These are phyloP conservation scores for Taxawa tesnikishii DNA, from an alignment of 2,329 filamentous ascomycete genomes.

Conservation along the genomic window DNA sequence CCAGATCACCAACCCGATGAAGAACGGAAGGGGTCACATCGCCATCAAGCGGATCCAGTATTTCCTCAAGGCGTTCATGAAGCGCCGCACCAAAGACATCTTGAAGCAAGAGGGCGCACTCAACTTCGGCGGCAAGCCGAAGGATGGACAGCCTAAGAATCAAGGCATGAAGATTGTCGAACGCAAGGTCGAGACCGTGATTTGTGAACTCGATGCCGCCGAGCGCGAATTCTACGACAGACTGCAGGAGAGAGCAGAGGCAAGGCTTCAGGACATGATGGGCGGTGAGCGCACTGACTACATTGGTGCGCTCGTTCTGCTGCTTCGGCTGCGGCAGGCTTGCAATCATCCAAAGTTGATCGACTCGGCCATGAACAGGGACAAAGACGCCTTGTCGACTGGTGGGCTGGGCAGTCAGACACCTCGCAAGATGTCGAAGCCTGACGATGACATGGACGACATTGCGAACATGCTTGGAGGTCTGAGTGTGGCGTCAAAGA, in stretches of 20 bases:
- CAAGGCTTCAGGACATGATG: slow-evolving; percentile 83
- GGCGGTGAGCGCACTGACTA: slow-evolving; percentile 69
- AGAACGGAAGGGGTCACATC: slow-evolving; percentile 76
- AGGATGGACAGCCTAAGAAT: slow-evolving; percentile 40
- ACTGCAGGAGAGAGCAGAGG: slow-evolving; percentile 72
- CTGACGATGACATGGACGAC: slow-evolving; percentile 60
- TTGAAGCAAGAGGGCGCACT: slow-evolving; percentile 75
- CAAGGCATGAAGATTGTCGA: slow-evolving; percentile 82
- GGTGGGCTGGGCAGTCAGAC: slow-evolving; percentile 34
- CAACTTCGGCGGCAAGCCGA: slow-evolving; percentile 58
- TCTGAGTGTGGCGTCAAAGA: slow-evolving; percentile 63
- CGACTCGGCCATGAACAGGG: slow-evolving; percentile 71
- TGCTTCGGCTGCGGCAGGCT: slow-evolving; percentile 81
- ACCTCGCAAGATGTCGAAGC: slow-evolving; percentile 22
- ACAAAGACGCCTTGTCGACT: slow-evolving; percentile 70
- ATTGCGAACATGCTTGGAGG: slow-evolving; percentile 79
- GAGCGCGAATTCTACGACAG: slow-evolving; percentile 80
- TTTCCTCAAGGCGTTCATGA: slow-evolving; percentile 89
- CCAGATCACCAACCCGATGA: slow-evolving; percentile 80
- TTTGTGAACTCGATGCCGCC: slow-evolving; percentile 63
- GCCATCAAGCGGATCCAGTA: slow-evolving; percentile 79
- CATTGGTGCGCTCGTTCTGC: slow-evolving; percentile 80
- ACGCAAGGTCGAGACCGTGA: slow-evolving; percentile 72
- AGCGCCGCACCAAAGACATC: slow-evolving; percentile 96
- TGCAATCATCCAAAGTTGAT: slow-evolving; percentile 91